These are phyloP conservation scores for Aureobasidium zeae DNA, from an alignment of 2,329 filamentous ascomycete species.

Conservation along the genomic window DNA sequence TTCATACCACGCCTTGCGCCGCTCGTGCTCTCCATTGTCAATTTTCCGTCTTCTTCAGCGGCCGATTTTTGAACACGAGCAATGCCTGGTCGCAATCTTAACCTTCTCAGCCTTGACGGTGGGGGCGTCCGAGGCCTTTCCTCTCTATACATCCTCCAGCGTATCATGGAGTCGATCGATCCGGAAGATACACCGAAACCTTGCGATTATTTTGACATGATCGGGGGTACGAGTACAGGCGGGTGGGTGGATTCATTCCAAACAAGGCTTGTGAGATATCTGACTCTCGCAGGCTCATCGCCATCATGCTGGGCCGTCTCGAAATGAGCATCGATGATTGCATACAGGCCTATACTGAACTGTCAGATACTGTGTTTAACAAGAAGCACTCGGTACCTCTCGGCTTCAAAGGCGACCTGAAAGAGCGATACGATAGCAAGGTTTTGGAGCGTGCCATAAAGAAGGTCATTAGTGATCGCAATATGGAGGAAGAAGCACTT, in stretches of 20 bases:
- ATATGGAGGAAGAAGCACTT: neutral
- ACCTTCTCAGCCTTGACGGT: conserved; percentile 27
- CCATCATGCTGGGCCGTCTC: conserved; percentile 22
- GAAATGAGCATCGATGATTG: conserved; percentile 19
- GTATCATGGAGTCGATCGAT: conserved; percentile 29
- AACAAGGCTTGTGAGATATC: neutral
- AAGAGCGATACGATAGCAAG: conserved; percentile 16
- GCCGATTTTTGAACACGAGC: neutral
- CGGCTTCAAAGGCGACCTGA: conserved; percentile 9
- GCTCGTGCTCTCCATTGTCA: too few species aligned
- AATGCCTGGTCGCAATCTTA: conserved; percentile 5
- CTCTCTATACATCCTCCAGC: conserved; percentile 29
- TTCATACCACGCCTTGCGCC: too few species aligned
- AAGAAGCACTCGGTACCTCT: conserved; percentile 4
- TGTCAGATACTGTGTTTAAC: conserved; percentile 15
- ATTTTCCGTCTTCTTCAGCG: too few species aligned
- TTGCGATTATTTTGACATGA: conserved; percentile 35
- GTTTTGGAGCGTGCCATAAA: conserved; percentile 10
- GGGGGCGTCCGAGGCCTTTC: conserved; percentile 36
- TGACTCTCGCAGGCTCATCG: conserved; percentile 16
- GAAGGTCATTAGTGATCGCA: conserved; percentile 18
- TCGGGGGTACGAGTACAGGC: conserved; percentile 32
- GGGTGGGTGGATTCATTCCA: conserved; percentile 25
- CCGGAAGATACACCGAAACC: conserved; percentile 25
- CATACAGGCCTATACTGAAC: conserved; percentile 15